Evolutionary conservation across 1,284 basidiomycete species (phyloP), one percentile per base, ranked within the genome.

Genomic region (Heterobasidion annosum): DNA sequence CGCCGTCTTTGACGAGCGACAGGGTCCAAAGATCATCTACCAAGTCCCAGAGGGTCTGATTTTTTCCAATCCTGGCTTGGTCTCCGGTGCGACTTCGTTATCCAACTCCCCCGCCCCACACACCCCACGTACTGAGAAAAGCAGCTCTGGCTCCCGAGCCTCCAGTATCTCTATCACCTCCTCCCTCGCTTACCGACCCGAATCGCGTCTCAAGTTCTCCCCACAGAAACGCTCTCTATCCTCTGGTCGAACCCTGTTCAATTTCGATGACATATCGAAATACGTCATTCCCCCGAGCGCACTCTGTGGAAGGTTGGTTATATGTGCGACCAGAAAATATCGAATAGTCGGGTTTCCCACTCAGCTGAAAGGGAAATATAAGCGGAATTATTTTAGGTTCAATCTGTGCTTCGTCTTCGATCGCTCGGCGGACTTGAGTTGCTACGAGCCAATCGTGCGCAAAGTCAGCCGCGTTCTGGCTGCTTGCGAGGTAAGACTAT

Each of bases 351-450:
- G 94, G 0, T 91, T 94, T 63, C 94, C 95, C 3, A 85, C 91
- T 50, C 81, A 88, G 58, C 75, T 97, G 63, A 67, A 77, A 65
- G 74, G 81, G 60, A 66, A 81, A 58, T 97, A 97, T 64, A 77
- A 83, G 58, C 78, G 93, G 42, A 88, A 93, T 65, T 90, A 90
- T 70, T 97, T 98, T 69, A 82, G 91, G 64, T 99, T 94, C 74
- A 99, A 98, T 65, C 72, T 98, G 37, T 97, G 93, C 67, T 97
- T 98, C 68, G 96, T 98, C 5, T 99, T 99, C 67, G 91, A 96
- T 50, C 81, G 85, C 42, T 78, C 79, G 25, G 91, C 93, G 2
- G 94, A 96, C 64, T 73, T 98, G 45, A 91, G 91, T 62, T 93
- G 93, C 54, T 99, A 97, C 69, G 96, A 99, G 64, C 93, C 95